These are phyloP conservation scores for Mycena crocata DNA, from an alignment of 768 basidiomycete species.

Conservation along the genomic window DNA sequence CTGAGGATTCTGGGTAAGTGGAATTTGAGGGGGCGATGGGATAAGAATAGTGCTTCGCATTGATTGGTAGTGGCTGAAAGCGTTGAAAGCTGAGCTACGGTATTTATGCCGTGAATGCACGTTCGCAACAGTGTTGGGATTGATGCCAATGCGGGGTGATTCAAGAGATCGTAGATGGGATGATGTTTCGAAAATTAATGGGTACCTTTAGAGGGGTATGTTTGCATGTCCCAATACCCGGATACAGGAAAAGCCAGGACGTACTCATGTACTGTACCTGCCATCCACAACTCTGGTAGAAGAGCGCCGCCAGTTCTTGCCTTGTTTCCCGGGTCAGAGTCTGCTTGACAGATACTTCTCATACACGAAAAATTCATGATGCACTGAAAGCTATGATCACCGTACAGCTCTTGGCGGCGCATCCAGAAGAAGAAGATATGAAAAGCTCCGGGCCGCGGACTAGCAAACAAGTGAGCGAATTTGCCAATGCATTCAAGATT, in stretches of 20 bases:
- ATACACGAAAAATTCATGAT: constrained; percentile 6
- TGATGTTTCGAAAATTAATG: constrained; percentile 9
- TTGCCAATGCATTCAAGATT: neutral
- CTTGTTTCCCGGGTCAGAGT: neutral
- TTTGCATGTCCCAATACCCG: neutral
- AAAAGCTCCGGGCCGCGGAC: neutral
- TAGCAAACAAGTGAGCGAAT: neutral
- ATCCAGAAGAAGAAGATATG: neutral
- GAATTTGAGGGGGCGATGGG: neutral
- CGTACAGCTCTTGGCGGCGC: neutral
- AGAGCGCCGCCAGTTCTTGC: neutral
- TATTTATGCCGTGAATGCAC: constrained; percentile 21
- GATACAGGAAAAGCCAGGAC: neutral
- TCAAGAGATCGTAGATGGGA: neutral
- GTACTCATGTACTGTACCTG: neutral
- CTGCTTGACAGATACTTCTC: constrained; percentile 18
- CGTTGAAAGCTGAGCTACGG: constrained; percentile 17
- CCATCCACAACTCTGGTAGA: constrained; percentile 10
- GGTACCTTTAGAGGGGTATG: constrained; percentile 2
- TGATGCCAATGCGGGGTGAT: constrained; percentile 3
- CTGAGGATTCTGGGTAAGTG: neutral
- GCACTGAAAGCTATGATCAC: constrained; percentile 4
- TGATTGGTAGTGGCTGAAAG: constrained; percentile 5
- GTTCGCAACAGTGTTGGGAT: constrained; percentile 18
- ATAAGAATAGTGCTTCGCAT: constrained; percentile 8